Base-by-base conservation (phyloP, 2,329 filamentous ascomycete species). In the Fusarium sulawesiense region DNA sequence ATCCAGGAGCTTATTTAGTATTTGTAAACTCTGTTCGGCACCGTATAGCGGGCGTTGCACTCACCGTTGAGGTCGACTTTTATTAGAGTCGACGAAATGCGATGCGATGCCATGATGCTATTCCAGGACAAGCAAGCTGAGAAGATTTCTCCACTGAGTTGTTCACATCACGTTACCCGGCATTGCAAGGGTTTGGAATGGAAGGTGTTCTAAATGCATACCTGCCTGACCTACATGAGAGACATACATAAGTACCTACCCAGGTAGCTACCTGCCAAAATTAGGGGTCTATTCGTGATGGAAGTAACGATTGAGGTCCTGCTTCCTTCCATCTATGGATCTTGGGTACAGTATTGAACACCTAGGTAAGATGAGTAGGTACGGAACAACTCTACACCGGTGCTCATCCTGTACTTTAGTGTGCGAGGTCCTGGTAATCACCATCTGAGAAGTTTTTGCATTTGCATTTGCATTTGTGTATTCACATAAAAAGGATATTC, bases 21-120 rank as follows among this genome's bases (percentile, higher is more conserved):
- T 49, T 49, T 45, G 45, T 41, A 58, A 69, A 72, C 59, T 64
- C 47, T 46, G 66, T 49, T 66, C 55, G 53, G 61, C 34, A 37
- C 18, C 34, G 18, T 37, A 18, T 41, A 41, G 13, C 32, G 40
- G 27, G 13, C 20, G 58, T 68, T 54, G 59, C 55, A 64, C 56
- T 60, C 63, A 56, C 67, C 67, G 63, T 70, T 71, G 47, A 44
- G 58, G 69, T 65, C 49, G 66, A 56, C 62, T 58, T 72, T 72
- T 70, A 42, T 72, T 56, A 70, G 66, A 67, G 57, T 51, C 32
- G 23, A 23, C 37, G 32, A 51, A 32, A 51, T 51, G 32, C 30
- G 18, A 48, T 49, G 50, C 41, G 21, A 45, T 27, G 40, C 37
- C 9, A 27, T 37, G 58, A 57, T 64, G 58, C 55, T 62, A 66